phyloP scores from a whole-genome alignment of 768 basidiomycete species.

The Cystofilobasidium ferigula region DNA sequence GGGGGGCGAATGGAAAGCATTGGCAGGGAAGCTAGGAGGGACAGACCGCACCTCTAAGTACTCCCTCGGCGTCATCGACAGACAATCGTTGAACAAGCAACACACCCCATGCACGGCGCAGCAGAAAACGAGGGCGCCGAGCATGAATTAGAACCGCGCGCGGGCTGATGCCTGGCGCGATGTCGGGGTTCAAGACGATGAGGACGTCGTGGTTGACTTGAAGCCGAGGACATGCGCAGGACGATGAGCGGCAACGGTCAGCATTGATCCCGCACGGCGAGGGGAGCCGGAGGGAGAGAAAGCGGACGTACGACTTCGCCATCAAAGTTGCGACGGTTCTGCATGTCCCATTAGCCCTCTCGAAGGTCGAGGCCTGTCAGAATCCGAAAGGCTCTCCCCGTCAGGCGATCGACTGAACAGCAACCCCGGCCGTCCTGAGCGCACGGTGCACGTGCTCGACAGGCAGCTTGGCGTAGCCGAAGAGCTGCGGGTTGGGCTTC shows the following conservation, averaged over 20 bases:
- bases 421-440: neutral
- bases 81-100: neutral
- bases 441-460: conserved; percentile 17
- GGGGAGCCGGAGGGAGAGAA: neutral
- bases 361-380: conserved; percentile 11
- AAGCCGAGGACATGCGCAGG: neutral
- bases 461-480: conserved; percentile 22
- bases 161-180: neutral
- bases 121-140: neutral
- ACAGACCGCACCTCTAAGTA: conserved; percentile 12
- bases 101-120: neutral
- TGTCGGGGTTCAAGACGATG: neutral
- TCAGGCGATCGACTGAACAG: neutral
- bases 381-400: conserved; percentile 10
- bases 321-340: too few species aligned
- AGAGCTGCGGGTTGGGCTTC: conserved; percentile 20
- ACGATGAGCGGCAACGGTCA: neutral
- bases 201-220: conserved; percentile 8
- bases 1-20: neutral
- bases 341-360: conserved; percentile 15
- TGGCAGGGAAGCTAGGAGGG: too few species aligned
- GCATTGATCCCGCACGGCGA: neutral
- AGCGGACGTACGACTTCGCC: neutral
- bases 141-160: neutral
- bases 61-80: conserved; percentile 6